A percentile compares a stretch with the other conserved stretches of the same genome.
phyloP scores from a whole-genome alignment of 1,284 basidiomycete genomes.

The Tylopilus sp. region DNA sequence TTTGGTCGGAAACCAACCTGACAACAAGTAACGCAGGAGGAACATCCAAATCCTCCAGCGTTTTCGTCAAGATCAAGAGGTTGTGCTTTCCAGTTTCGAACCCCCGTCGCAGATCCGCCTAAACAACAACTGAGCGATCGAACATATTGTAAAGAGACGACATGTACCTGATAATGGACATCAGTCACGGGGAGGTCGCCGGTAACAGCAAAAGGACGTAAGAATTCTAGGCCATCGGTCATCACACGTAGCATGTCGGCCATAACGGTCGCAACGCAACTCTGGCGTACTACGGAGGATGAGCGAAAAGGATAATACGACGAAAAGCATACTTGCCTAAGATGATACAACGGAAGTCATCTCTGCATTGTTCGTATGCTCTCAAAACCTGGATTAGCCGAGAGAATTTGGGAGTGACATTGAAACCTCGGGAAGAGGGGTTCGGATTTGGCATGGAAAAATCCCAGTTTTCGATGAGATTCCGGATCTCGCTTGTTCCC shows the following conservation, averaged over 20 bases:
- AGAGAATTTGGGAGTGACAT: slow-evolving; percentile 63
- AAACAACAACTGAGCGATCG: slow-evolving; percentile 8
- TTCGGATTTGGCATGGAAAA: slow-evolving; percentile 62
- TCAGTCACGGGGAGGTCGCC: slow-evolving; percentile 31
- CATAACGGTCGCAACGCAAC: slow-evolving; percentile 46
- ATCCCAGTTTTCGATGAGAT: slow-evolving; percentile 53
- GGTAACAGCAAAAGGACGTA: slow-evolving; percentile 40
- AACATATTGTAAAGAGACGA: background rate
- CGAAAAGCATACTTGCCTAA: slow-evolving; percentile 48
- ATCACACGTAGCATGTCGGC: slow-evolving; percentile 47
- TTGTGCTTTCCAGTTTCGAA: slow-evolving; percentile 59
- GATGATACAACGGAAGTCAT: slow-evolving; percentile 61
- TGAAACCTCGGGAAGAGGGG: slow-evolving; percentile 52
- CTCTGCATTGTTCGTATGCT: slow-evolving; percentile 50
- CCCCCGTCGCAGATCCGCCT: slow-evolving; percentile 38
- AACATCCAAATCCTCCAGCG: slow-evolving; percentile 57
- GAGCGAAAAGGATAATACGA: slow-evolving; percentile 3
- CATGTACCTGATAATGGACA: slow-evolving; percentile 30
- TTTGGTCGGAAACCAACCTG: slow-evolving; percentile 43
- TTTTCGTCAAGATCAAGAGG: slow-evolving; percentile 58
- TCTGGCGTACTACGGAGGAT: slow-evolving; percentile 42
- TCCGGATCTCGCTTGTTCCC: slow-evolving; percentile 34
- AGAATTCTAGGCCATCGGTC: slow-evolving; percentile 42
- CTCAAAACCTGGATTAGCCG: slow-evolving; percentile 57
- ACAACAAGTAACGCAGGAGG: slow-evolving; percentile 56